phyloP scores from a whole-genome alignment of 768 basidiomycete genomes.

The Hortiboletus campestris region DNA sequence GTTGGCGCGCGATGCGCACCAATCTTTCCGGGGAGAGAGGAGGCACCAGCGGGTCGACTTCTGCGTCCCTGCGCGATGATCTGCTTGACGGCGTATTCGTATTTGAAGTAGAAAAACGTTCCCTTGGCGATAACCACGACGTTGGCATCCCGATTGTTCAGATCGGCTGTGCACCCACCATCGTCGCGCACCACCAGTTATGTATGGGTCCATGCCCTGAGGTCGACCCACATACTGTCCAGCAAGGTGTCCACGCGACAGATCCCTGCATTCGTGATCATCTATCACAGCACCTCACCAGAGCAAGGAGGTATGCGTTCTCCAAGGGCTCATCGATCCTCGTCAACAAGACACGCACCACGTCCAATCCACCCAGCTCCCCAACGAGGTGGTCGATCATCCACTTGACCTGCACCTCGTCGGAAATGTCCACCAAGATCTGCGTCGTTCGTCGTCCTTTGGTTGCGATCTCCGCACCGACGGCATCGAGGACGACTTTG shows the following conservation, averaged over 20 bases:
- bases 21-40: not conserved
- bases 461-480: not conserved
- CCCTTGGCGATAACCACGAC: constrained; percentile 19
- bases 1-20: not conserved
- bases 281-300: not conserved
- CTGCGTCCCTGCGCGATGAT: constrained; percentile 23
- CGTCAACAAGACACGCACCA: constrained; percentile 6
- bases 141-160: constrained; percentile 27
- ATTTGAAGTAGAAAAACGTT: constrained; percentile 24
- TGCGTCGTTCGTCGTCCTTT: not conserved
- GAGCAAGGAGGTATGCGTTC: not conserved
- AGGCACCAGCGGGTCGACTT: constrained; percentile 5
- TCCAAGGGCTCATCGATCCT: not conserved
- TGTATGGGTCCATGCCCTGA: not conserved
- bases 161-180: constrained; percentile 4
- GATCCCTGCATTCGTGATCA: constrained; percentile 14
- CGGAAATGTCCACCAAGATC: constrained; percentile 1
- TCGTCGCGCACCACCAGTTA: not conserved
- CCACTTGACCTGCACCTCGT: constrained; percentile 5
- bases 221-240: not conserved
- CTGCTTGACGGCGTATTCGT: constrained; percentile 14
- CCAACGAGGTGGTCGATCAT: constrained; percentile 11
- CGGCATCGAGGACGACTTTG: not conserved
- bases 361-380: constrained; percentile 11
- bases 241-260: constrained; percentile 5